These are phyloP conservation scores for Coemansia sp. DNA, from an alignment of 192 early-diverging fungal species.

Conservation along the genomic window DNA sequence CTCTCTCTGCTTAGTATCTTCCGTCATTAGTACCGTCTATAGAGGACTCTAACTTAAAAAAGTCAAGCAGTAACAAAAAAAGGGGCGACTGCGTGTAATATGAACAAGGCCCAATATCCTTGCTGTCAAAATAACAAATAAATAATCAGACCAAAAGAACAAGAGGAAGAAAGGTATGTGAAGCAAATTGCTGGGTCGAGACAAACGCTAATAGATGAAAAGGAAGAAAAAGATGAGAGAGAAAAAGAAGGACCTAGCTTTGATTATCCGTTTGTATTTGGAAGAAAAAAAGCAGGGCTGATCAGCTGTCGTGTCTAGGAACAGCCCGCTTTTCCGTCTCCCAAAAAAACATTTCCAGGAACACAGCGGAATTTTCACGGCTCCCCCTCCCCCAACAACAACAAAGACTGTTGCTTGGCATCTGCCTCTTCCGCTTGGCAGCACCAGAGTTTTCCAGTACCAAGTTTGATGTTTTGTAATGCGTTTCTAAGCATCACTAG, in stretches of 20 bases:
- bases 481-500: neutral
- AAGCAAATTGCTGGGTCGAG: conserved; percentile 4
- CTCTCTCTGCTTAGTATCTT: conserved; percentile 45
- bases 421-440: neutral
- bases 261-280: conserved; percentile 4
- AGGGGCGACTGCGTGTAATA: neutral
- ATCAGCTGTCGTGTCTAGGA: conserved; percentile 2
- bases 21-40: neutral
- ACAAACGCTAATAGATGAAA: conserved; percentile 5
- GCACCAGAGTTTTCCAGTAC: neutral
- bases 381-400: neutral
- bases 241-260: conserved; percentile 7
- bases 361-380: conserved; percentile 5
- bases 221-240: neutral
- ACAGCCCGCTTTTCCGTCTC: neutral
- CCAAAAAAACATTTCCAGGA: neutral
- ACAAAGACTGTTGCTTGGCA: neutral
- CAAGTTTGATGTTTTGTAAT: neutral
- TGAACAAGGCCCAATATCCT: neutral
- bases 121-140: neutral
- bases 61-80: neutral
- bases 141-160: neutral
- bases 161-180: neutral
- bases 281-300: conserved; percentile 10
- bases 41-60: neutral